Evolutionary conservation across 1,284 basidiomycete species (phyloP).

Genomic region (Sphagnurus paluster): DNA sequence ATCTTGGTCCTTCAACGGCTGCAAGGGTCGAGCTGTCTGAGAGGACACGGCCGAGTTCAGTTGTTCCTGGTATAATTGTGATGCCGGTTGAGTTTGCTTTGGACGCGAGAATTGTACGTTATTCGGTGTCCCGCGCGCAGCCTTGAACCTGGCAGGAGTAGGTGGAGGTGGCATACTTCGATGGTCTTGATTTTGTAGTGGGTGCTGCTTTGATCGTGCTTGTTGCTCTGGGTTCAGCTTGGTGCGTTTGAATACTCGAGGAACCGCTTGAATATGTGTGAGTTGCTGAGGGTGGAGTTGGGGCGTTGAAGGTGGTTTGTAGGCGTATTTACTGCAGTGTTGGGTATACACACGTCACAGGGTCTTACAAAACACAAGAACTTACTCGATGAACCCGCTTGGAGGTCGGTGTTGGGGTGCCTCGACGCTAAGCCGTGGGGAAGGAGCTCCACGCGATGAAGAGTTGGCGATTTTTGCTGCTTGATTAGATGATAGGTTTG

Average conservation of each 20-base stretch:
- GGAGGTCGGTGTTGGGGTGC: conserved; percentile 15
- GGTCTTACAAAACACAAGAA: conserved; percentile 7
- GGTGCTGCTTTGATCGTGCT: conserved; percentile 3
- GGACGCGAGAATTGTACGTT: conserved; percentile 7
- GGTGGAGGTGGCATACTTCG: conserved; percentile 23
- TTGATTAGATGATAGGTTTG: conserved; percentile 38
- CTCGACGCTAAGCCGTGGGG: conserved; percentile 2
- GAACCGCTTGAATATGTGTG: conserved; percentile 35
- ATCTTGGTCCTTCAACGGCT: no score
- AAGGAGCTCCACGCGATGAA: neutral
- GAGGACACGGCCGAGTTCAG: conserved; percentile 32
- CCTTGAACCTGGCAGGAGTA: conserved; percentile 28
- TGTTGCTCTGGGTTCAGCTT: conserved; percentile 13
- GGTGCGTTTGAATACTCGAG: conserved; percentile 27
- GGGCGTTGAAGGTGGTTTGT: conserved; percentile 44
- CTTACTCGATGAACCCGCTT: conserved; percentile 22
- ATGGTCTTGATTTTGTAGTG: conserved; percentile 7
- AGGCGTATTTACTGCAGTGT: conserved; percentile 57
- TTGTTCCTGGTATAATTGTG: conserved; percentile 11
- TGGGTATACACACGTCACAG: conserved; percentile 23
- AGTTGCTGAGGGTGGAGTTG: conserved; percentile 34
- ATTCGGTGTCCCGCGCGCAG: conserved; percentile 1
- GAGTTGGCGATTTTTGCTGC: conserved; percentile 12
- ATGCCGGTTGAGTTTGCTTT: conserved; percentile 2
- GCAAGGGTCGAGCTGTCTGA: conserved; percentile 25